These are phyloP conservation scores for Takashimella koratensis DNA, from an alignment of 1,284 basidiomycete genomes.

Conservation along the genomic window DNA sequence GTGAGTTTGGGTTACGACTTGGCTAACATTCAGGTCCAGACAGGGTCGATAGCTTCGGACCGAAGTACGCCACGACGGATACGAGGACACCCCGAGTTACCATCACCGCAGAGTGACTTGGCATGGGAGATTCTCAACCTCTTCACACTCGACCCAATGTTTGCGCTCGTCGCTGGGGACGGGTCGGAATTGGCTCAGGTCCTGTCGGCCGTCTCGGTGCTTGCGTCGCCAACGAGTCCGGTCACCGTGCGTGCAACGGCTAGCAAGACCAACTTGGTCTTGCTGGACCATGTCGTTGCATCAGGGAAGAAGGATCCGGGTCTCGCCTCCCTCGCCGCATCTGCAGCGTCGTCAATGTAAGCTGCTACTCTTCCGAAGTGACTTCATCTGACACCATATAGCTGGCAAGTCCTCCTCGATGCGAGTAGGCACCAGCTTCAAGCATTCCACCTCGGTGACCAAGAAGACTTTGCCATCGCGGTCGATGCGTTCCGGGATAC, in stretches of 20 bases:
- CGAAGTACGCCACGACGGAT: not conserved
- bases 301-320: constrained; percentile 6
- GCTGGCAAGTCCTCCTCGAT: constrained; percentile 39
- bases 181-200: constrained; percentile 11
- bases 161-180: constrained; percentile 16
- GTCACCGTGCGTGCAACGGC: constrained; percentile 25
- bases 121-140: constrained; percentile 32
- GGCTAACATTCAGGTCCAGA: not conserved
- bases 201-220: constrained; percentile 22
- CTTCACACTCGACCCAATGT: constrained; percentile 25
- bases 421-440: constrained; percentile 32
- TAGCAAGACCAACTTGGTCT: constrained; percentile 19
- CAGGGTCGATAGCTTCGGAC: not conserved
- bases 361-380: no score
- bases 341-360: constrained; percentile 8
- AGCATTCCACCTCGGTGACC: constrained; percentile 35
- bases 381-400: no score
- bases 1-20: constrained; percentile 16
- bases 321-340: constrained; percentile 5
- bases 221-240: constrained; percentile 26
- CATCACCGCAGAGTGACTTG: constrained; percentile 21
- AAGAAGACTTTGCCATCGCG: constrained; percentile 27
- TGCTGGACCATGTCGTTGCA: constrained; percentile 19
- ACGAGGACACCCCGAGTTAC: constrained; percentile 15
- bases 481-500: constrained; percentile 28